Percentiles rank a stretch among this genome's conserved stretches.
These are phyloP conservation scores for Persicaria maculosa DNA, from an alignment of 148 eudicot species.

Conservation along the genomic window DNA sequence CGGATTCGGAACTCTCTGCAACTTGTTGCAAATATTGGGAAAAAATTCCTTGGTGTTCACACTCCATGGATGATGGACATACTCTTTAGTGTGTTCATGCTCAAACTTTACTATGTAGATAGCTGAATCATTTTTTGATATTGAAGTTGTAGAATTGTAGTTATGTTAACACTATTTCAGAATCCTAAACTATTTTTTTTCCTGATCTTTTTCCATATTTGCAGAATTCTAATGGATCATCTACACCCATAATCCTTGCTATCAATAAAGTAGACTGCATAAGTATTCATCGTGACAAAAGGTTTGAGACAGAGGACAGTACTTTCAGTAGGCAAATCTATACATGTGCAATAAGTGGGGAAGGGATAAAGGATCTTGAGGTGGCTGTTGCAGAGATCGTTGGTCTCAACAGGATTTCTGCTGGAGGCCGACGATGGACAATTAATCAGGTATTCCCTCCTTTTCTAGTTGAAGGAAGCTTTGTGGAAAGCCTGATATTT, in stretches of 20 bases:
- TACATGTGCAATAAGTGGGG: constrained; percentile 87
- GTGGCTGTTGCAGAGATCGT: constrained; percentile 60
- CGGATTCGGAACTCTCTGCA: too few species aligned
- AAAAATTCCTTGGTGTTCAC: neutral
- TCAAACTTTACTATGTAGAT: neutral
- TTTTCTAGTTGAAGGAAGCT: neutral
- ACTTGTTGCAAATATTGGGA: neutral
- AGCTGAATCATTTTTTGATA: neutral
- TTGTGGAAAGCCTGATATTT: too few species aligned
- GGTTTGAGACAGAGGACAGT: constrained; percentile 24
- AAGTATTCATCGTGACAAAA: constrained; percentile 27
- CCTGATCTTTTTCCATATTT: constrained; percentile 5
- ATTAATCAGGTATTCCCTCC: constrained; percentile 63
- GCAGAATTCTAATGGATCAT: constrained; percentile 40
- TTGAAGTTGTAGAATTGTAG: neutral
- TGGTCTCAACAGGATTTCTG: constrained; percentile 56
- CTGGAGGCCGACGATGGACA: constrained; percentile 78
- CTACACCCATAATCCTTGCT: constrained; percentile 70
- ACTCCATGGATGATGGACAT: too few species aligned
- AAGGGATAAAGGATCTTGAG: constrained; percentile 72
- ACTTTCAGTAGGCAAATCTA: constrained; percentile 46
- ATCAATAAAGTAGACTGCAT: constrained; percentile 85
- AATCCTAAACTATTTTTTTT: neutral
- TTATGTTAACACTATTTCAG: neutral
- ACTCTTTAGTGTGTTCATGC: neutral